Evolutionary conservation across 768 basidiomycete species (phyloP).

Genomic region (Mycena kentingensis): DNA sequence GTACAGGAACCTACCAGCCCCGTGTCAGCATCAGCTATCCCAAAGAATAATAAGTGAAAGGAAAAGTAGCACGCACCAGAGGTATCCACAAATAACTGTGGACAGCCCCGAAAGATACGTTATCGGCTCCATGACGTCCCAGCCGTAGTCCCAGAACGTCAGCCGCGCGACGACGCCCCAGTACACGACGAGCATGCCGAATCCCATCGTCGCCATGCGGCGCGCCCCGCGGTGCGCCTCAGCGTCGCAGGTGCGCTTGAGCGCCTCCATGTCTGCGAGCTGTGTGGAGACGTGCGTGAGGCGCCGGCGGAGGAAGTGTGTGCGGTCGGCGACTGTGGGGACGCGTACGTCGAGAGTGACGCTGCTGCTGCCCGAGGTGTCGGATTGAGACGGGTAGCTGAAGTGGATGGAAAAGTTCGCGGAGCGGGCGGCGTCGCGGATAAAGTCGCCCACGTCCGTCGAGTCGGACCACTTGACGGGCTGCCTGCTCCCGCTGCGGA

Average conservation of each 20-base stretch:
- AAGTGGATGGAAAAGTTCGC: slow-evolving; percentile 55
- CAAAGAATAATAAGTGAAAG: background rate
- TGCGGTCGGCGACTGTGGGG: slow-evolving; percentile 64
- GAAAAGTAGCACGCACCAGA: slow-evolving; percentile 41
- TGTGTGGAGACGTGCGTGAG: slow-evolving; percentile 45
- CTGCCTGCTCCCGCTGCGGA: slow-evolving; percentile 40
- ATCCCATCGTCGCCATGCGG: slow-evolving; percentile 57
- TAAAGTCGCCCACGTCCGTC: slow-evolving; percentile 68
- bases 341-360: slow-evolving; percentile 52
- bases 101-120: slow-evolving; percentile 66
- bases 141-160: slow-evolving; percentile 64
- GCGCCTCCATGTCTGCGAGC: slow-evolving; percentile 50
- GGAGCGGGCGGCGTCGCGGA: slow-evolving; percentile 58
- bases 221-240: slow-evolving; percentile 59
- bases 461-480: slow-evolving; percentile 58
- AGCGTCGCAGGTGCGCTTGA: slow-evolving; percentile 58
- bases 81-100: slow-evolving; percentile 61
- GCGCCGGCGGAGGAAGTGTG: slow-evolving; percentile 54
- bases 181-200: slow-evolving; percentile 61
- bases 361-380: slow-evolving; percentile 8
- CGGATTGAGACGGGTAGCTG: too few species aligned
- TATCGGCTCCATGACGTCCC: slow-evolving; percentile 72
- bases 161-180: slow-evolving; percentile 66
- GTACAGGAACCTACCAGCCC: slow-evolving; percentile 51
- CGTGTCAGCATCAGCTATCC: background rate